Conservation (phyloP, 2,329 filamentous ascomycete species). For the Clarireedia monteithiana region DNA sequence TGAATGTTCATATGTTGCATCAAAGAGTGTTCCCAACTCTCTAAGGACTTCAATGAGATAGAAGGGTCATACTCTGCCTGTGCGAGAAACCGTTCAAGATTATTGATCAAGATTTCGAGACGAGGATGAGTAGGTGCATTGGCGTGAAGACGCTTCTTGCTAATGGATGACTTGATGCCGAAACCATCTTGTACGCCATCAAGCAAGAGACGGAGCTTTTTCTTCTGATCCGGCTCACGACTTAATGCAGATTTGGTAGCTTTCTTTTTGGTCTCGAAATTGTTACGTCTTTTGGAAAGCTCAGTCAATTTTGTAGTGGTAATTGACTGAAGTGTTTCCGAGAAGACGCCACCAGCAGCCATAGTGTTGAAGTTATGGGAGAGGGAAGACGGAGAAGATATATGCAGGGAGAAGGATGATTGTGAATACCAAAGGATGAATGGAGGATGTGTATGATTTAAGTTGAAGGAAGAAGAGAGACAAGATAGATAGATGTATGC, state of each 20-base stretch:
- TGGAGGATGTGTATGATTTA: not conserved
- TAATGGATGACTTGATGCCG: constrained; percentile 17
- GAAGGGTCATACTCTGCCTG: constrained; percentile 47
- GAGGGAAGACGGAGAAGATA: not conserved
- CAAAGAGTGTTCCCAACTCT: constrained; percentile 40
- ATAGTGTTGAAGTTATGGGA: constrained; percentile 19
- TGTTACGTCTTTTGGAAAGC: constrained; percentile 41
- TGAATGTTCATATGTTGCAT: constrained; percentile 39
- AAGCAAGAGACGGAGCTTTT: constrained; percentile 30
- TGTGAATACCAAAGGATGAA: not conserved
- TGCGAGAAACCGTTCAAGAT: constrained; percentile 43
- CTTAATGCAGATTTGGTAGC: constrained; percentile 30
- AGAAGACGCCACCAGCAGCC: constrained; percentile 34
- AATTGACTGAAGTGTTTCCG: constrained; percentile 46
- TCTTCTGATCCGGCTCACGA: constrained; percentile 27
- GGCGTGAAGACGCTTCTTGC: constrained; percentile 11
- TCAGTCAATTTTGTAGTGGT: constrained; percentile 50
- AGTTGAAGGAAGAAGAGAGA: not conserved
- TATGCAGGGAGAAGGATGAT: not conserved
- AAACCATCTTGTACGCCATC: constrained; percentile 28
- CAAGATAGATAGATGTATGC: not conserved
- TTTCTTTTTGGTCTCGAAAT: constrained; percentile 41
- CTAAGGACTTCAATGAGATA: constrained; percentile 38
- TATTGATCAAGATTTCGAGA: constrained; percentile 28
- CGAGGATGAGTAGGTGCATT: constrained; percentile 7